A percentile compares a stretch with the other conserved stretches of the same genome.
Evolutionary conservation across 1,139 yeast genomes (phyloP).

Genomic region (Pichia sp.): DNA sequence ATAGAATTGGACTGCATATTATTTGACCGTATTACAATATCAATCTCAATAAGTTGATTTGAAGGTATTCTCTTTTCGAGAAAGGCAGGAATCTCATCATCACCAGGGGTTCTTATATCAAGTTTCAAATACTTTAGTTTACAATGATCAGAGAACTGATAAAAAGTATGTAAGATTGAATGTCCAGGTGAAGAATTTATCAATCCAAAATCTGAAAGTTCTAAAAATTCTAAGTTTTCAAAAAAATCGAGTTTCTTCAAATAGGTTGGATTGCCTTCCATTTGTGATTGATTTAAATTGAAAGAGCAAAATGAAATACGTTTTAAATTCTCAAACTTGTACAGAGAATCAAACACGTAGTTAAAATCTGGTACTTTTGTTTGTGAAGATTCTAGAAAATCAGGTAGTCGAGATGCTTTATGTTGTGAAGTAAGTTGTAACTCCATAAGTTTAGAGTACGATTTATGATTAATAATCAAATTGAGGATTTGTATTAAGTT

Average conservation of each 20-base stretch:
- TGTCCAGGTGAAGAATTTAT: slow-evolving; percentile 6
- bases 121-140: slow-evolving; percentile 33
- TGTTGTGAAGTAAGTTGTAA: slow-evolving; percentile 6
- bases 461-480: slow-evolving; percentile 1
- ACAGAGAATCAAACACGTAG: slow-evolving; percentile 4
- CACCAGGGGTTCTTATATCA: slow-evolving; percentile 39
- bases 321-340: slow-evolving; percentile 8
- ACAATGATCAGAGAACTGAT: slow-evolving; percentile 29
- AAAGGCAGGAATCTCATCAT: slow-evolving; percentile 39
- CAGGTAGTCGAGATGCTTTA: slow-evolving; percentile 8
- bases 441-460: slow-evolving; percentile 2
- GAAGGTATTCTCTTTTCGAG: slow-evolving; percentile 21
- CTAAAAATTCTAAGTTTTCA: slow-evolving; percentile 14
- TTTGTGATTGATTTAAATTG: slow-evolving; percentile 6
- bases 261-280: neutral
- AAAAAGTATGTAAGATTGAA: slow-evolving; percentile 13
- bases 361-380: slow-evolving; percentile 6
- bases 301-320: slow-evolving; percentile 8
- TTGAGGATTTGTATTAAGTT: slow-evolving; percentile 8
- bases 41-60: slow-evolving; percentile 33
- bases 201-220: slow-evolving; percentile 16
- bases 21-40: slow-evolving; percentile 39
- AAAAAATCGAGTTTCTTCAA: slow-evolving; percentile 3
- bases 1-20: slow-evolving; percentile 30
- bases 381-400: slow-evolving; percentile 3